Evolutionary conservation across 1,284 basidiomycete species (phyloP), one percentile per base, ranked within the genome.

Genomic region (Cutaneotrichosporon sp.): DNA sequence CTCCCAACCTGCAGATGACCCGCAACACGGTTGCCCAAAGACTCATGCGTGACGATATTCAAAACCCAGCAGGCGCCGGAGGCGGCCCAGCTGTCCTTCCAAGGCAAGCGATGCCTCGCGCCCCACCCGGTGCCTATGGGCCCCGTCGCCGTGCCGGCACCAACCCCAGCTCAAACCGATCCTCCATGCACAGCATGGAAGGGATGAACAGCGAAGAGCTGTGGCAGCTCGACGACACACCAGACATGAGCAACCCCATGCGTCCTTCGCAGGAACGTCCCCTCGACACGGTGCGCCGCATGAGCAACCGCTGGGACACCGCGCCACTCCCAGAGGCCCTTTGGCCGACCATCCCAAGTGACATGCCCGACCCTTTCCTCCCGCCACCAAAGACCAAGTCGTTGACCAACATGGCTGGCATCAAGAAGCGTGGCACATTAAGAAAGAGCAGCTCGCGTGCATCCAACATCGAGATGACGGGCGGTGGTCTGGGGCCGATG

Each of bases 241-340:
- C 71, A 9, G 74, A 76, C 60, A 59, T 70, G 65, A 71, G 68
- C 56, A 76, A 76, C 57, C 74, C 74, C 1, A 58, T 54, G 39
- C 62, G 68, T 9, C 54, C 55, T 21, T 61, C 69, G 10, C 59
- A 59, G 8, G 74, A 76, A 56, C 58, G 69, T 36, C 74, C 74
- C 3, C 55, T 76, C 21, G 72, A 74, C 57, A 76, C 74, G 0
- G 59, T 74, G 2, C 52, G 67, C 45, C 56, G 71, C 20, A 62
- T 70, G 59, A 66, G 62, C 44, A 62, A 58, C 48, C 54, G 61
- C 8, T 54, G 59, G n/a, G 60, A 68, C 15, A 45, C 61, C 5
- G 13, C 42, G 37, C 45, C 58, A 14, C 38, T 72, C 41, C 65
- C 67, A 21, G 51, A 56, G 34, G 42, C 50, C 26, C 39, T 60